Evolutionary conservation across 768 basidiomycete genomes (phyloP), one percentile per base, ranked within the genome.

Genomic region (Dendrothele bispora): DNA sequence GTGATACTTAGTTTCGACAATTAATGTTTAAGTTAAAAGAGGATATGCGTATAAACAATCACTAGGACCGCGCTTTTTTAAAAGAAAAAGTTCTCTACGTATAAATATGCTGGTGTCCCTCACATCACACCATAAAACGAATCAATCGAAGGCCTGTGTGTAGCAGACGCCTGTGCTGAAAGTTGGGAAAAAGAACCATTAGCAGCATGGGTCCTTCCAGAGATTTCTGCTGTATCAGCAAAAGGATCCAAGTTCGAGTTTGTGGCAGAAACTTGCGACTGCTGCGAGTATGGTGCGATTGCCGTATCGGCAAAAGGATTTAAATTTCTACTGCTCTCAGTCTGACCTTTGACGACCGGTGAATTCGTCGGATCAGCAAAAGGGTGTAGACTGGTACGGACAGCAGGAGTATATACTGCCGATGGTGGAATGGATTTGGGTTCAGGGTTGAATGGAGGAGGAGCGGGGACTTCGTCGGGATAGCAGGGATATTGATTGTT

Each of bases 101-200:
- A n/a, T n/a, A n/a, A n/a, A n/a, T n/a, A n/a, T n/a, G n/a, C n/a
- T n/a, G n/a, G n/a, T n/a, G n/a, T n/a, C n/a, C n/a, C n/a, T n/a
- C n/a, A n/a, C n/a, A n/a, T n/a, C n/a, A 35, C 27, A 17, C 49
- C 49, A 25, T 50, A 50, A 29, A 50, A 50, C 8, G 49, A 50
- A 24, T 50, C 49, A n/a, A 45, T 10, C 32, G 49, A 44, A 22
- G 25, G 43, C 12, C 18, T 22, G 45, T 50, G 35, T 26, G 45
- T 15, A 22, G 17, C 35, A 38, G 46, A 47, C 29, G 14, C 34
- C 2, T 43, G 49, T 3, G 22, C 41, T 17, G 15, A 14, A n/a
- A 34, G 42, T 17, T 43, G 34, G 22, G 17, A 21, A 32, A 42
- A 43, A 22, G 39, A n/a, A 18, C 27, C 39, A n/a, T 39, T 28